Evolutionary conservation across 192 early-diverging fungal species (phyloP).

Genomic region (Glomus cerebriforme): DNA sequence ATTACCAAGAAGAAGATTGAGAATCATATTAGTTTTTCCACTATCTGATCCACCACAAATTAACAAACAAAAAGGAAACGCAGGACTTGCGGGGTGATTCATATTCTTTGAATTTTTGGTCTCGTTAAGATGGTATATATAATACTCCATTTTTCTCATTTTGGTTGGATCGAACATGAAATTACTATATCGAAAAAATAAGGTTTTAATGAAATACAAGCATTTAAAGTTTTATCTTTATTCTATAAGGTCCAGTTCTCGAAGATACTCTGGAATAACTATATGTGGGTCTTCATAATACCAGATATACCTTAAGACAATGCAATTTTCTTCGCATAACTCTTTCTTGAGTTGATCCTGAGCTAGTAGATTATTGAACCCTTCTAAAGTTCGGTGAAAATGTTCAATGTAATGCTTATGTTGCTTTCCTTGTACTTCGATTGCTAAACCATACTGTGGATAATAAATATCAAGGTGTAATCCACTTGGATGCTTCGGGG

Average conservation of each 20-base stretch:
- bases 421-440: too few species aligned
- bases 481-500: not conserved
- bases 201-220: slow-evolving; percentile 17
- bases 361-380: too few species aligned
- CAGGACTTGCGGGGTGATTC: not conserved
- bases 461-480: not conserved
- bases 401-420: too few species aligned
- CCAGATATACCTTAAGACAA: too few species aligned
- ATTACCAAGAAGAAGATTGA: slow-evolving; percentile 21
- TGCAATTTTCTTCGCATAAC: too few species aligned
- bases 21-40: slow-evolving; percentile 21
- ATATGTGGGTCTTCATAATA: not conserved
- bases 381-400: too few species aligned
- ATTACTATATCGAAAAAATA: slow-evolving; percentile 30
- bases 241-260: slow-evolving; percentile 16
- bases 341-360: too few species aligned
- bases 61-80: slow-evolving; percentile 3
- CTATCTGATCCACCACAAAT: slow-evolving; percentile 15
- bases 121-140: slow-evolving; percentile 14
- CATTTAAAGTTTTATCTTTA: slow-evolving; percentile 20
- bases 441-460: too few species aligned
- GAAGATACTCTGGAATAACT: not conserved
- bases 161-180: not conserved
- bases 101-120: slow-evolving; percentile 16
- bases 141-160: slow-evolving; percentile 16